Evolutionary conservation across 2,329 filamentous ascomycete species (phyloP), one percentile per base, ranked within the genome.

Genomic region (Fusarium drepaniforme): DNA sequence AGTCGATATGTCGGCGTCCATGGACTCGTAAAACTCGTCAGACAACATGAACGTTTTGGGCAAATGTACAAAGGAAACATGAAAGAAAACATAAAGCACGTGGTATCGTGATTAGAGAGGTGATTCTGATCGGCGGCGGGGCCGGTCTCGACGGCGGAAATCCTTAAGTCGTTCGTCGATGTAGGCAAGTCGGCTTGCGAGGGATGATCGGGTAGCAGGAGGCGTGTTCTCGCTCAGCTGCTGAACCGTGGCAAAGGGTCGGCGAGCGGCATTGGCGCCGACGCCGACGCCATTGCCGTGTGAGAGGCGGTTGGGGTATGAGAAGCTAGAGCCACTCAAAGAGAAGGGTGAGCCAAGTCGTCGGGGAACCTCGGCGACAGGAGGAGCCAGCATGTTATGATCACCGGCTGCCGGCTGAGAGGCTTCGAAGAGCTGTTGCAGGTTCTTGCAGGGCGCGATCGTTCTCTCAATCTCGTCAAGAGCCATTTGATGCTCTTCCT

Each of bases 271-370:
- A 23, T 84, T 83, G 60, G 86, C 75, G 58, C 88, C 86, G 38
- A 89, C 82, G 46, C 83, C 84, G 38, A 89, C 82, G 46, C 83
- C 84, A 15, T 83, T 81, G 3, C 86, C 84, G 73, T 87, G 86
- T 37, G 85, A 87, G 35, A 88, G 80, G 46, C 90, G 86, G 68
- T 88, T 89, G n/a, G 91, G 90, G 72, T 92, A 90, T 56, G 90
- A 92, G 77, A 90, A 86, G 80, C 88, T 90, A 15, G 87, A 84
- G 66, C 81, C 84, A 12, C 84, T 80, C 38, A 84, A 85, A 9
- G 86, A 83, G 72, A 92, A 92, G 0, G 90, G 90, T 7, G 90
- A 92, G 35, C 90, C 89, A 5, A 92, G 85, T 8, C 90, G 86
- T 16, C 86, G 84, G 46, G 86, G 87, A 2, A 82, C 83, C 44